Evolutionary conservation across 2,329 filamentous ascomycete genomes (phyloP).

Genomic region (Apiospora rasikravindrae): DNA sequence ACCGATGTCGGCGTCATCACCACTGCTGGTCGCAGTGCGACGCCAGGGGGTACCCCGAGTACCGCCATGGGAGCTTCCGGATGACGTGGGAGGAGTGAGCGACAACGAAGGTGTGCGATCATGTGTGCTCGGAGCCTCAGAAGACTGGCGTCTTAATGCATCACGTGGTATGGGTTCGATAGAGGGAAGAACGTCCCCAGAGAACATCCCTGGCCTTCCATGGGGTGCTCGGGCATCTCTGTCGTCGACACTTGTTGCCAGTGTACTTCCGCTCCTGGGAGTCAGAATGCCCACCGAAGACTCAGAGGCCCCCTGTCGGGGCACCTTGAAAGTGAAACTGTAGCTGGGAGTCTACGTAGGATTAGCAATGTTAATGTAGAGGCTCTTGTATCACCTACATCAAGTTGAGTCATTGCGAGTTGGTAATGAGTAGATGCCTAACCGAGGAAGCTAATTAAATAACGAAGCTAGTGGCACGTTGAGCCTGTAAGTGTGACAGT

Average conservation of each 20-base stretch:
- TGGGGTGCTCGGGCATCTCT: neutral
- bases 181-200: neutral
- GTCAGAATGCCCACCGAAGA: neutral
- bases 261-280: neutral
- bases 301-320: neutral
- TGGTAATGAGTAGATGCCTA: neutral
- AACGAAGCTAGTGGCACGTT: no score
- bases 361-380: neutral
- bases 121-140: neutral
- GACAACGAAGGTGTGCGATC: conserved; percentile 1
- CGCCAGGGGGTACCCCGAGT: neutral
- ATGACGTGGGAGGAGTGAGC: neutral
- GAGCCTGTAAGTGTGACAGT: no score
- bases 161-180: neutral
- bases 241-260: neutral
- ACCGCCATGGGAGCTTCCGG: neutral
- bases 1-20: neutral
- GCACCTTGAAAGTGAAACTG: neutral
- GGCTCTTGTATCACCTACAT: neutral
- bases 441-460: neutral
- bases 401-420: neutral
- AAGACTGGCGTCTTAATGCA: neutral
- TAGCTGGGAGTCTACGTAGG: neutral
- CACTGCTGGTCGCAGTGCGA: neutral
- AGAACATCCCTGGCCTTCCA: neutral